A percentile compares a stretch with the other conserved stretches of the same genome.
These are phyloP conservation scores for Dorcoceras hygrometricum DNA, from an alignment of 257 asterid species.

Conservation along the genomic window DNA sequence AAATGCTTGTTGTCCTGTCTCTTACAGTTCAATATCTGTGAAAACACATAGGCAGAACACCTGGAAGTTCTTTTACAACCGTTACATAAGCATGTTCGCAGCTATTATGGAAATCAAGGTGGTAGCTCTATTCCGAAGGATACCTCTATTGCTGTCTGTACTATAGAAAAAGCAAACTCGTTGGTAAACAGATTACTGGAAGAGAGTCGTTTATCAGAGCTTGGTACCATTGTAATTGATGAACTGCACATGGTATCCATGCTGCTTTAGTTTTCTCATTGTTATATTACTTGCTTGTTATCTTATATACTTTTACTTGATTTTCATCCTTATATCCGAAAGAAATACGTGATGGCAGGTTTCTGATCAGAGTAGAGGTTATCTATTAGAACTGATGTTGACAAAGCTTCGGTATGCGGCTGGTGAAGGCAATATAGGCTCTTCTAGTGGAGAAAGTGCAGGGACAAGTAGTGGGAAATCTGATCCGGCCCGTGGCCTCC, in stretches of 20 bases:
- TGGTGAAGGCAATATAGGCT: conserved; percentile 86
- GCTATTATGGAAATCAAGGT: conserved; percentile 97
- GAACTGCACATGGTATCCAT: conserved; percentile 94
- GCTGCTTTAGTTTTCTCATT: conserved; percentile 25
- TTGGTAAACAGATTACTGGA: conserved; percentile 81
- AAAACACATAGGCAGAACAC: conserved; percentile 74
- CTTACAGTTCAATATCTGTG: conserved; percentile 20
- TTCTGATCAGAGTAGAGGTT: conserved; percentile 97
- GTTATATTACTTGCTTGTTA: conserved; percentile 20
- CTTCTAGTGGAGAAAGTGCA: conserved; percentile 90
- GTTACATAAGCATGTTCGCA: conserved; percentile 80
- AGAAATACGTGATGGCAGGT: conserved; percentile 55
- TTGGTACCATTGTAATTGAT: conserved; percentile 96
- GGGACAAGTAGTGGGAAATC: conserved; percentile 75
- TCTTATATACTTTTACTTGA: conserved; percentile 2
- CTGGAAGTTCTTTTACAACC: conserved; percentile 89
- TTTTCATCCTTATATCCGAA: conserved; percentile 26
- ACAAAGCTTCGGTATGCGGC: conserved; percentile 94
- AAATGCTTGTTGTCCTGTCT: conserved; percentile 17
- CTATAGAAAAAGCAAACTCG: conserved; percentile 97
- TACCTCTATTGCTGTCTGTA: conserved; percentile 91
- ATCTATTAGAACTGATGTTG: conserved; percentile 89
- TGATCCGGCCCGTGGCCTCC: conserved; percentile 81
- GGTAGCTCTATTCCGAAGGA: conserved; percentile 93
- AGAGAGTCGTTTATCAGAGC: conserved; percentile 92